A percentile compares a stretch with the other conserved stretches of the same genome.
phyloP scores from a whole-genome alignment of 2,329 filamentous ascomycete species.

The Aureobasidium sp. region DNA sequence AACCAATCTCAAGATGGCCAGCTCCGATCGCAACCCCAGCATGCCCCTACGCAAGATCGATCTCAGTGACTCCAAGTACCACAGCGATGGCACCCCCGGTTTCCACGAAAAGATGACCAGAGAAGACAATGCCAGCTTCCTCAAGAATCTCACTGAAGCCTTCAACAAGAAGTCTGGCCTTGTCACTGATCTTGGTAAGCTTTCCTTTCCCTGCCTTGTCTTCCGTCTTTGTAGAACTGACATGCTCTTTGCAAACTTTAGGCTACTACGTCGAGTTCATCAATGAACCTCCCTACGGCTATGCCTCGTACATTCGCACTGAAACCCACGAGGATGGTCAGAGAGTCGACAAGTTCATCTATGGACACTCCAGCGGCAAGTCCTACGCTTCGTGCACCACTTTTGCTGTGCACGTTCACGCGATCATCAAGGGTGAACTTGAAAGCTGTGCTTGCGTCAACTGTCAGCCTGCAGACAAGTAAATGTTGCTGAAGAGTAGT shows the following conservation, averaged over 20 bases:
- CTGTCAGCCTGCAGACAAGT: background rate
- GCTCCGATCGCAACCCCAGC: background rate
- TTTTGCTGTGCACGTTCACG: background rate
- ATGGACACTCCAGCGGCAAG: background rate
- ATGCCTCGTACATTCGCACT: background rate
- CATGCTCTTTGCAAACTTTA: background rate
- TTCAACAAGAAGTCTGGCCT: background rate
- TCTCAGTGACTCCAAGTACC: background rate
- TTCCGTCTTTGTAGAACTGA: background rate
- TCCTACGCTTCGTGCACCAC: background rate
- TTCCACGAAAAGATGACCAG: background rate
- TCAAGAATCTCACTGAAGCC: background rate
- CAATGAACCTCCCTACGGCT: background rate
- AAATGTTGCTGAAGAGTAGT: too few species aligned
- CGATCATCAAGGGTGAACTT: background rate
- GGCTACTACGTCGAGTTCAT: background rate
- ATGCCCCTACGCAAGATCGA: background rate
- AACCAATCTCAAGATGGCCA: background rate
- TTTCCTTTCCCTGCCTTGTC: background rate
- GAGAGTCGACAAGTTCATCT: background rate
- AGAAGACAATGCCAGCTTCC: background rate
- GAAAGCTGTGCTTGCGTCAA: background rate
- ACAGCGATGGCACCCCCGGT: background rate
- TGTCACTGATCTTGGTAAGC: background rate
- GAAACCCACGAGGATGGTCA: background rate